Percentiles rank a stretch among this genome's conserved stretches.
phyloP scores from a whole-genome alignment of 257 asterid species.

The Gentiana macrophylla region DNA sequence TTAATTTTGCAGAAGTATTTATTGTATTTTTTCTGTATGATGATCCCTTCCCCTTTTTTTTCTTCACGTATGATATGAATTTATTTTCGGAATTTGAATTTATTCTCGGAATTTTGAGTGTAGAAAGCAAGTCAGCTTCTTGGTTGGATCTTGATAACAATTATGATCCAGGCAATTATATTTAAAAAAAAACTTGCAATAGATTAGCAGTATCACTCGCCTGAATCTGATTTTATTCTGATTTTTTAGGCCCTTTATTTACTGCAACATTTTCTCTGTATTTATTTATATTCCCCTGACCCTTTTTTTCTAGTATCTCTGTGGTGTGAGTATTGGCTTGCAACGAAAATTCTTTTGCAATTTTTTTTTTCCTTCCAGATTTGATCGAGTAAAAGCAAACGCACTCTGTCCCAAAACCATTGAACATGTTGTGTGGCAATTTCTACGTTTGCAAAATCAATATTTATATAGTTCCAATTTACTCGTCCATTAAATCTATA shows the following conservation, averaged over 20 bases:
- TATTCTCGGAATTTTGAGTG: no score
- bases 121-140: slow-evolving; percentile 54
- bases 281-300: not conserved
- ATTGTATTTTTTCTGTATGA: no score
- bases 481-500: slow-evolving; percentile 3
- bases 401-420: slow-evolving; percentile 32
- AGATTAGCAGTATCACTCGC: slow-evolving; percentile 33
- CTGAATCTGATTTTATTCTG: slow-evolving; percentile 18
- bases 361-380: no score
- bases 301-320: no score
- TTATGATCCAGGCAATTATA: slow-evolving; percentile 32
- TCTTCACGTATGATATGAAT: no score
- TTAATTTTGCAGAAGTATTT: no score
- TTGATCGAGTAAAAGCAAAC: slow-evolving; percentile 11
- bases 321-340: no score
- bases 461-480: slow-evolving; percentile 7
- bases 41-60: no score
- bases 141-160: slow-evolving; percentile 31
- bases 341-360: no score
- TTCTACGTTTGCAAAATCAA: slow-evolving; percentile 29
- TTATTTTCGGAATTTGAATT: no score
- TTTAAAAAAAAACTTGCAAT: slow-evolving; percentile 34
- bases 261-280: slow-evolving; percentile 9
- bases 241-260: slow-evolving; percentile 28
- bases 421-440: slow-evolving; percentile 27